Conservation (phyloP, 768 basidiomycete genomes). For the Tricholoma furcatifolium region DNA sequence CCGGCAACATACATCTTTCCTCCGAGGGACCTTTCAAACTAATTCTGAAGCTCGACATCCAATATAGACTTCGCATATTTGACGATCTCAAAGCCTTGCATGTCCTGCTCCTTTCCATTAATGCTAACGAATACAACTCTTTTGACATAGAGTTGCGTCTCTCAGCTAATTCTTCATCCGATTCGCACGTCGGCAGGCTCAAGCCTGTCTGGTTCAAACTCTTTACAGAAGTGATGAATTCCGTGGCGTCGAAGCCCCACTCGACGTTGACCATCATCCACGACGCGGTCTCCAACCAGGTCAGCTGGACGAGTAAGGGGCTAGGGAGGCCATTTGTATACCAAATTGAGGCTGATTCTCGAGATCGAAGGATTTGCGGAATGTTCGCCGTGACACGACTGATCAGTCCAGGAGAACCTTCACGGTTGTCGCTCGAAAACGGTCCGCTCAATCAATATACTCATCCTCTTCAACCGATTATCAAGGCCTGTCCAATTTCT, state of each 20-base stretch:
- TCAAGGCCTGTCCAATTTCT: not conserved
- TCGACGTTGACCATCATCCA: conserved; percentile 7
- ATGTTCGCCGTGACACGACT: no score
- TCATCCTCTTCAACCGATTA: not conserved
- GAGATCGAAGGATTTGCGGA: no score
- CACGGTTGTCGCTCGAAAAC: no score
- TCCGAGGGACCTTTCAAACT: no score
- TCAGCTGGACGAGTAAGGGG: not conserved
- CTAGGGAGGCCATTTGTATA: conserved; percentile 1
- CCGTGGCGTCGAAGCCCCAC: conserved; percentile 3
- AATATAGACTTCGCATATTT: not conserved
- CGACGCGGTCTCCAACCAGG: conserved; percentile 1
- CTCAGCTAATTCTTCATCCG: not conserved
- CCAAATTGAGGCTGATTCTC: no score
- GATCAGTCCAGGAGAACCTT: no score
- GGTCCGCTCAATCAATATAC: not conserved
- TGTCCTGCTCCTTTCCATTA: not conserved
- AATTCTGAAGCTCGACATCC: not conserved
- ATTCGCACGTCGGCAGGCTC: not conserved
- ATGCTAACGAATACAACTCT: not conserved
- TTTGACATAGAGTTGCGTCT: not conserved
- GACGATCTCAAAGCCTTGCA: conserved; percentile 3
- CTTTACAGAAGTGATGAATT: conserved; percentile 12
- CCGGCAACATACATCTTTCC: no score
- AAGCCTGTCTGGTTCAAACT: conserved; percentile 1